Percentiles rank a stretch among this genome's conserved stretches.
Evolutionary conservation across 2,329 filamentous ascomycete species (phyloP).

Genomic region (Aspergillus arachidicola): DNA sequence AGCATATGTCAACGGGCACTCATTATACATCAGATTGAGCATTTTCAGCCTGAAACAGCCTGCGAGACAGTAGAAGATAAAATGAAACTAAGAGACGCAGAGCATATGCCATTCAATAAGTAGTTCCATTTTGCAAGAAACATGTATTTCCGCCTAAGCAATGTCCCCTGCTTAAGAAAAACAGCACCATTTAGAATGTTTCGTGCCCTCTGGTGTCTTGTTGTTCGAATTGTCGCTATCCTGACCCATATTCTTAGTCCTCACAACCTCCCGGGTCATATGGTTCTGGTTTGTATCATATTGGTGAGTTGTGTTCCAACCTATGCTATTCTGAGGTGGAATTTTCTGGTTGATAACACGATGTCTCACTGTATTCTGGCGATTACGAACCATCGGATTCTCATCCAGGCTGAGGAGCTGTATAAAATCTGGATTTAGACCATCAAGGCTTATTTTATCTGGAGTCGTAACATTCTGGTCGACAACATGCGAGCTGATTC

Average conservation of each 20-base stretch:
- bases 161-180: background rate
- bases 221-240: background rate
- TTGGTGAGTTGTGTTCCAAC: too few species aligned
- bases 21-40: background rate
- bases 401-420: too few species aligned
- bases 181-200: background rate
- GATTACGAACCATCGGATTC: too few species aligned
- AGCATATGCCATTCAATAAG: background rate
- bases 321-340: too few species aligned
- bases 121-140: background rate
- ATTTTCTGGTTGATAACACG: too few species aligned
- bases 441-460: background rate
- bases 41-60: background rate
- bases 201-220: background rate
- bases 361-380: too few species aligned
- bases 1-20: background rate
- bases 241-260: background rate
- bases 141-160: background rate
- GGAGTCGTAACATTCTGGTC: background rate
- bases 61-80: background rate
- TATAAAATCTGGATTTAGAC: background rate
- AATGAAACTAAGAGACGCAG: background rate
- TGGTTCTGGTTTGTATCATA: background rate
- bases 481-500: background rate
- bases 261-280: too few species aligned